phyloP scores from a whole-genome alignment of 768 basidiomycete species.

The Russula abietina region DNA sequence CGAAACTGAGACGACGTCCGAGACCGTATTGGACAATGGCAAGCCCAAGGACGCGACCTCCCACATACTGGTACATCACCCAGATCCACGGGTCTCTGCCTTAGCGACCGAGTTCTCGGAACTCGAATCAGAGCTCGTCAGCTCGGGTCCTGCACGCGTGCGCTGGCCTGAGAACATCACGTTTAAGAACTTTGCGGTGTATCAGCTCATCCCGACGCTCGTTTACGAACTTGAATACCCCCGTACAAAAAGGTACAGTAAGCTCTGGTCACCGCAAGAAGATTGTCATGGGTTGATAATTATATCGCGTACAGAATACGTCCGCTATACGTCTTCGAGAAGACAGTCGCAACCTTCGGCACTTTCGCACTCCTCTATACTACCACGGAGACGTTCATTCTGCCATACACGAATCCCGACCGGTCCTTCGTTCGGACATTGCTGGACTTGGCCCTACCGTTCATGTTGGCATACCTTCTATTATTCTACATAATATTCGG shows the following conservation, averaged over 20 bases:
- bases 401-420: conserved; percentile 66
- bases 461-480: conserved; percentile 87
- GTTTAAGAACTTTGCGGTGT: conserved; percentile 73
- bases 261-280: conserved; percentile 25
- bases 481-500: conserved; percentile 85
- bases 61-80: conserved; percentile 59
- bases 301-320: conserved; percentile 46
- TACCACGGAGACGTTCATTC: conserved; percentile 91
- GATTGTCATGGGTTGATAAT: not conserved
- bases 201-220: conserved; percentile 83
- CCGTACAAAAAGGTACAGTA: conserved; percentile 63
- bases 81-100: conserved; percentile 53
- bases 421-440: conserved; percentile 71
- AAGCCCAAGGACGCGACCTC: conserved; percentile 28
- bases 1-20: not conserved
- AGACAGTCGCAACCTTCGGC: conserved; percentile 82
- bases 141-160: conserved; percentile 58
- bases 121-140: conserved; percentile 68
- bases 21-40: conserved; percentile 5
- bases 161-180: conserved; percentile 85
- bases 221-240: conserved; percentile 98
- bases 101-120: conserved; percentile 75
- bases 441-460: conserved; percentile 84
- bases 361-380: conserved; percentile 91
- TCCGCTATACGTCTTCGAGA: conserved; percentile 68